Conservation (phyloP, 495 filamentous ascomycete species). For the Neurospora sp. region DNA sequence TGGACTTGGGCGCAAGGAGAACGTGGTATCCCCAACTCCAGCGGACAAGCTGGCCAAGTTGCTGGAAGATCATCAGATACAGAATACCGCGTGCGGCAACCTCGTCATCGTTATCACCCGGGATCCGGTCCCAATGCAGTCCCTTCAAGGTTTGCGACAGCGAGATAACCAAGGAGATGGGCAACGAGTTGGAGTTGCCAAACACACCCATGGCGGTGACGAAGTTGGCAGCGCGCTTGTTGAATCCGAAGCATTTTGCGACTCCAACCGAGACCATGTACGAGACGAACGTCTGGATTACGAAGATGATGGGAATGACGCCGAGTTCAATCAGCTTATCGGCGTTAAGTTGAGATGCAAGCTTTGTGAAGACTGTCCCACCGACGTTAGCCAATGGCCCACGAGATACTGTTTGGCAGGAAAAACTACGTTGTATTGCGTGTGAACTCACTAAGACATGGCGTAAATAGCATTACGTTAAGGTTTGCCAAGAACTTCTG, state of each 20-base stretch:
- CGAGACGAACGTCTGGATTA: conserved; percentile 75
- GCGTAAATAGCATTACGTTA: conserved; percentile 89
- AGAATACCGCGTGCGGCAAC: conserved; percentile 89
- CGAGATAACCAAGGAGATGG: conserved; percentile 90
- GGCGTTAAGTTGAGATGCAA: conserved; percentile 88
- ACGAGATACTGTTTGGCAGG: background rate
- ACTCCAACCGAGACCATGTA: conserved; percentile 63
- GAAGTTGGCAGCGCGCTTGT: conserved; percentile 79
- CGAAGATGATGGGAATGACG: conserved; percentile 88
- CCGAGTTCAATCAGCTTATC: conserved; percentile 82
- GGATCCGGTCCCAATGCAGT: conserved; percentile 84
- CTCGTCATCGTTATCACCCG: conserved; percentile 88
- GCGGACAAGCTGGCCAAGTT: conserved; percentile 85
- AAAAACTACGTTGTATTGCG: background rate
- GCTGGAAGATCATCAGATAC: conserved; percentile 94
- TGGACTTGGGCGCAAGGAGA: conserved; percentile 68
- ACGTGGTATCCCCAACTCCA: conserved; percentile 99
- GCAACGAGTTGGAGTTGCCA: conserved; percentile 95
- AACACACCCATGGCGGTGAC: conserved; percentile 97
- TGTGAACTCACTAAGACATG: conserved; percentile 72
- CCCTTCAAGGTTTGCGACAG: conserved; percentile 84
- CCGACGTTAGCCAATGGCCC: background rate
- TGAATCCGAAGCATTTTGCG: conserved; percentile 65
- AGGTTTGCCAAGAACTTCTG: conserved; percentile 95
- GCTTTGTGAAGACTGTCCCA: conserved; percentile 79